These are phyloP conservation scores for Termitomyces heimii DNA, from an alignment of 768 basidiomycete genomes.

Conservation along the genomic window DNA sequence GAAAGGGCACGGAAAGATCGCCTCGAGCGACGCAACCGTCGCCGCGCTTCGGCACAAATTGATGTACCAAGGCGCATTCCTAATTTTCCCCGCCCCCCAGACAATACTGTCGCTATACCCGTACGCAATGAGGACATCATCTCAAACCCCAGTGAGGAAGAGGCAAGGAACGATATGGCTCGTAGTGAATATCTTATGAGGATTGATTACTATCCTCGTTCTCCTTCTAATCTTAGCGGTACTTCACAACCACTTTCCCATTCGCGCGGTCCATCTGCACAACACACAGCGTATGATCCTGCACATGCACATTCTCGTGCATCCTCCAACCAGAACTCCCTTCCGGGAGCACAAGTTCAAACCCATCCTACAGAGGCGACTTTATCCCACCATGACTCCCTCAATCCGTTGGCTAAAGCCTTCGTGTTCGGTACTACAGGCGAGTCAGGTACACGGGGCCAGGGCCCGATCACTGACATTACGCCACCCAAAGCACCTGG, in stretches of 20 bases:
- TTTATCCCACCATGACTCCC: slow-evolving; percentile 29
- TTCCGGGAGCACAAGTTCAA: slow-evolving; percentile 11
- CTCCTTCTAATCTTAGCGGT: slow-evolving; percentile 36
- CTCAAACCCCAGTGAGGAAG: slow-evolving; percentile 86
- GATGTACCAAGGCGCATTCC: slow-evolving; percentile 71
- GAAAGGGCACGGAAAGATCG: slow-evolving; percentile 71
- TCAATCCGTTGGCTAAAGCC: slow-evolving; percentile 81
- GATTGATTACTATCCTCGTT: slow-evolving; percentile 40
- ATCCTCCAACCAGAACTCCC: slow-evolving; percentile 28
- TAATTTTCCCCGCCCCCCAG: slow-evolving; percentile 75
- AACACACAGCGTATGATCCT: slow-evolving; percentile 56
- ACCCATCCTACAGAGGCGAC: slow-evolving; percentile 18
- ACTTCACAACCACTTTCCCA: slow-evolving; percentile 54
- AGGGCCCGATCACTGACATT: slow-evolving; percentile 25
- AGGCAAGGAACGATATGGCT: slow-evolving; percentile 19
- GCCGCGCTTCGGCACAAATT: slow-evolving; percentile 37
- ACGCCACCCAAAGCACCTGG: slow-evolving; percentile 29
- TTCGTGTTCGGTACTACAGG: slow-evolving; percentile 65
- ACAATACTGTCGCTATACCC: slow-evolving; percentile 33
- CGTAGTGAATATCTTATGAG: slow-evolving; percentile 37
- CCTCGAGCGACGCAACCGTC: slow-evolving; percentile 55
- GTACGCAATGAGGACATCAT: slow-evolving; percentile 56
- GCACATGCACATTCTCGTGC: slow-evolving; percentile 60
- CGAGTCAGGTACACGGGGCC: slow-evolving; percentile 23
- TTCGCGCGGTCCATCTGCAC: slow-evolving; percentile 57